Evolutionary conservation across 495 filamentous ascomycete genomes (phyloP), one percentile per base, ranked within the genome.

Genomic region (Talaromyces trachyspermus): DNA sequence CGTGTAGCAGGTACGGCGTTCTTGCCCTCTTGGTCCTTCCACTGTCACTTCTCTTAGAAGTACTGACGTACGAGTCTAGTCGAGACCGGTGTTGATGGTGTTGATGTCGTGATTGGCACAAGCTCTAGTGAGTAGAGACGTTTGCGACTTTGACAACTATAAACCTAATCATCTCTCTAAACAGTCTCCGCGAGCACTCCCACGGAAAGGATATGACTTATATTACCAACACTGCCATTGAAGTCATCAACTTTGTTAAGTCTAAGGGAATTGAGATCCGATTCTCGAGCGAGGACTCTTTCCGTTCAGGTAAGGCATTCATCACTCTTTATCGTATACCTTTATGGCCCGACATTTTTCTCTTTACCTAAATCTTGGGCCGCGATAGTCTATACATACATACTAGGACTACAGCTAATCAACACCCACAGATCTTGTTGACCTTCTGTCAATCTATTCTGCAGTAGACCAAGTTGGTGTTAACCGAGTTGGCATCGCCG

Each of bases 181-280:
- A 7, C 10, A 46, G 44, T 68, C 80, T 97, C 53, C 83, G 86
- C 53, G 88, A 96, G 63, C 86, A 97, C 75, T 86, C 81, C 49
- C 88, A 95, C 66, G 89, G 90, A 58, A 97, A 95, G 77, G 84
- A 88, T 59, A 95, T 95, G 83, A 81, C 81, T 50, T 87, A 85
- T 65, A 95, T 95, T 54, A 86, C 81, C 67, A 88, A 91, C 76
- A 78, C 86, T 40, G 90, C 90, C 29, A 81, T 96, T 50, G 89
- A 95, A 66, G 90, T 97, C 43, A 95, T 97, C 49, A 74, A 95
- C 60, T 95, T 84, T 62, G 81, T 95, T 75, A 95, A 95, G 78
- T 84, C 81, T 60, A 83, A 88, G 70, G 81, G 81, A 51, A 85
- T 90, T 59, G 88, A 95, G 72, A 86, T 95, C 53, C 68, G 80